These are phyloP conservation scores for Areca catechu DNA, from an alignment of 176 grass and related monocot species.

Conservation along the genomic window DNA sequence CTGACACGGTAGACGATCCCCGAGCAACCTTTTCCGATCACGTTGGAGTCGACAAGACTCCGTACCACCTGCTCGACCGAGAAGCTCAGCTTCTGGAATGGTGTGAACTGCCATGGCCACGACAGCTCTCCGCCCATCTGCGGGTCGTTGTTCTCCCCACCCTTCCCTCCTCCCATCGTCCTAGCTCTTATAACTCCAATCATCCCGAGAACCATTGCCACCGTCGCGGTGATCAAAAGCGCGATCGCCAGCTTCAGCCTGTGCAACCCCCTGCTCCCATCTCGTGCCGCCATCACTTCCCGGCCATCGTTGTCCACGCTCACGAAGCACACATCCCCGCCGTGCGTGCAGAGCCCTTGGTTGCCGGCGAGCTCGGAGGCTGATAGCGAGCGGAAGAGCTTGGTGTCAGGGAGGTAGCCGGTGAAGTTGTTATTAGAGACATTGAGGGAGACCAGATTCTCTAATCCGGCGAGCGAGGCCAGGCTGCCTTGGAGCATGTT, in stretches of 20 bases:
- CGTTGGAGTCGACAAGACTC: constrained; percentile 65
- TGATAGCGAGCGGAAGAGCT: constrained; percentile 79
- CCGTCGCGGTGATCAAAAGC: constrained; percentile 71
- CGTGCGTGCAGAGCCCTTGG: constrained; percentile 64
- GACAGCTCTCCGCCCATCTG: constrained; percentile 46
- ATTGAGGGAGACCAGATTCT: constrained; percentile 83
- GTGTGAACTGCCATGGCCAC: constrained; percentile 98
- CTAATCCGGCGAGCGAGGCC: constrained; percentile 45
- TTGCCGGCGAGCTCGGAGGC: constrained; percentile 59
- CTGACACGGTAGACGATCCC: constrained; percentile 85
- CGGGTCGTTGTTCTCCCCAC: constrained; percentile 19
- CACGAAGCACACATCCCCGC: constrained; percentile 87
- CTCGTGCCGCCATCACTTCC: constrained; percentile 22
- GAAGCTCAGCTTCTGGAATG: constrained; percentile 95
- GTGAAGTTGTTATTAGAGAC: constrained; percentile 95
- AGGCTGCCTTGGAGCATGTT: constrained; percentile 57
- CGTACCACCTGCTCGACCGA: constrained; percentile 80
- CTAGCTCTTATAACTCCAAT: constrained; percentile 56
- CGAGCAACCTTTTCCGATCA: constrained; percentile 89
- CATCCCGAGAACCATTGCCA: constrained; percentile 89
- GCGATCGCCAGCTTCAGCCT: constrained; percentile 75
- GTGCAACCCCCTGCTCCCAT: constrained; percentile 39
- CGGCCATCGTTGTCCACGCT: constrained; percentile 37
- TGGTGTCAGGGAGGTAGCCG: constrained; percentile 86
- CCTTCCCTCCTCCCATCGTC: constrained; percentile 33